Base-by-base conservation (phyloP, 2,329 filamentous ascomycete genomes). In the Diaporthe destruens region DNA sequence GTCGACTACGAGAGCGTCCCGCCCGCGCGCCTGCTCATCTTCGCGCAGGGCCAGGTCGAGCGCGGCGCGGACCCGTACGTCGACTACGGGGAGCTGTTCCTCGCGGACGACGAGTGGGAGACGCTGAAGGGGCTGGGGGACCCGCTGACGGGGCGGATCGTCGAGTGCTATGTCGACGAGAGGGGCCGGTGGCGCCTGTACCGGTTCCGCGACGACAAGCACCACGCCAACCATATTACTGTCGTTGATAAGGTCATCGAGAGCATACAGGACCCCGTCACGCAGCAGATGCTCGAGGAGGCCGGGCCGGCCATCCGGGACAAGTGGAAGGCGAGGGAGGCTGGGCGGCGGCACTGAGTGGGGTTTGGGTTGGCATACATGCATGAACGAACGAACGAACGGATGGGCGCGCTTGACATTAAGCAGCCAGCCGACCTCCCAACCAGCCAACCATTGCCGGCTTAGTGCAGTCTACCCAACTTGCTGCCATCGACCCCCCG, bases 181-280 rank as follows among this genome's bases (percentile, higher is more conserved):
- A 82, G 91, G 72, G 89, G 89, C 23, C 86, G 91, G 29, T 99
- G 96, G 96, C 90, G 95, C 72, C 94, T 94, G 81, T 92, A 96
- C 77, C 91, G 95, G 39, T 96, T 98, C 82, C 89, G 96, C 68
- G 95, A 98, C 78, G 96, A 99, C 82, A 99, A 99, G 84, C 86
- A 87, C 36, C 93, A 98, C 76, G 95, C 94, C 0, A 99, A 99
- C 79, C 95, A 98, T 82, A 92, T 93, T 73, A 91, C 86, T 23
- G 96, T 94, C 0, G 94, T 98, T 1, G 86, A 91, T 34, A 97
- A 93, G 80, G 96, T 99, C 5, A 87, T 98, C 73, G 92, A 96
- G 76, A 97, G 94, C 81, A 98, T 99, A 77, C 88, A 91, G 74
- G 94, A 98, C 78, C 91, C 91, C 1, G 94, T 99, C 14, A 93